Conservation (phyloP, 768 basidiomycete species). For the Lentinula guzmanii region DNA sequence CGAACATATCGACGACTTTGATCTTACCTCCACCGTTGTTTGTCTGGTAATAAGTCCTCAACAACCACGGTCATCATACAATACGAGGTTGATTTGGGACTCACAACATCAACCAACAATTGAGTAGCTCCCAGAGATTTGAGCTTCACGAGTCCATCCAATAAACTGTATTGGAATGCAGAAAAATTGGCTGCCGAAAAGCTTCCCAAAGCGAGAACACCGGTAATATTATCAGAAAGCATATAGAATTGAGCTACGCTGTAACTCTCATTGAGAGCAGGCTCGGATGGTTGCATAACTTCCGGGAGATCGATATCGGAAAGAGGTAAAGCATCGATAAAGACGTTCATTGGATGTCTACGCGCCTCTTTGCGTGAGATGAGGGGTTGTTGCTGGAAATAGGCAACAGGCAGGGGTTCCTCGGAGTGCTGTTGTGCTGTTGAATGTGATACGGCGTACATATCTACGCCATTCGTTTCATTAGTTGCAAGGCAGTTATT, state of each 20-base stretch:
- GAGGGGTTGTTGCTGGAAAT: constrained; percentile 34
- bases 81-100: constrained; percentile 11
- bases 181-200: constrained; percentile 43
- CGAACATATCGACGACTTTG: not conserved
- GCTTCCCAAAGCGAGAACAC: constrained; percentile 53
- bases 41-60: constrained; percentile 21
- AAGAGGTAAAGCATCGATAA: constrained; percentile 39
- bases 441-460: constrained; percentile 20
- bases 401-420: constrained; percentile 19
- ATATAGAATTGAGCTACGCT: constrained; percentile 52
- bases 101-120: constrained; percentile 54
- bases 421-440: constrained; percentile 2
- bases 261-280: constrained; percentile 36
- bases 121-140: constrained; percentile 43
- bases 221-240: constrained; percentile 44
- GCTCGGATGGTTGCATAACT: constrained; percentile 28
- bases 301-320: constrained; percentile 33
- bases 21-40: constrained; percentile 39
- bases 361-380: constrained; percentile 22
- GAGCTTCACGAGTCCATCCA: constrained; percentile 41
- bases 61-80: not conserved
- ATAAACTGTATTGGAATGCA: constrained; percentile 33
- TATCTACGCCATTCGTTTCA: constrained; percentile 42
- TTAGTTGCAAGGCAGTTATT: constrained; percentile 46
- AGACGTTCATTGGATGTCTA: constrained; percentile 40